These are phyloP conservation scores for Notholithocarpus densiflorus DNA, from an alignment of 306 rosid genomes.

Conservation along the genomic window DNA sequence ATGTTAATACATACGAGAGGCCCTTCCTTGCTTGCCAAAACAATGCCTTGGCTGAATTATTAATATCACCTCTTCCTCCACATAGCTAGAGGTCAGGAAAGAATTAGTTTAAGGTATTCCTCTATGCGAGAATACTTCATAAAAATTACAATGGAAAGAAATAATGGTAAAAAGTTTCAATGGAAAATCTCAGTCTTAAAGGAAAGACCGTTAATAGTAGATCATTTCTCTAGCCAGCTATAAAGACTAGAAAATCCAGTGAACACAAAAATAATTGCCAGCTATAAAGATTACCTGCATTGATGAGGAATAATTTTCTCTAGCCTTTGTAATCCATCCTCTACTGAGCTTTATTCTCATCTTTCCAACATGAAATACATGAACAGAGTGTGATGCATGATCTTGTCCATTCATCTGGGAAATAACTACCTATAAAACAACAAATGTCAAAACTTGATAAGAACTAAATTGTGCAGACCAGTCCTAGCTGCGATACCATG, in stretches of 20 bases:
- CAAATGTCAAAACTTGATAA: slow-evolving; percentile 14
- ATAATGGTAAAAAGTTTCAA: not conserved
- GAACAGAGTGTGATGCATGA: slow-evolving; percentile 79
- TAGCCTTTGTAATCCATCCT: slow-evolving; percentile 97
- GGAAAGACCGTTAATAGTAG: not conserved
- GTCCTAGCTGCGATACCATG: not conserved
- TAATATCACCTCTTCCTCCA: slow-evolving; percentile 60
- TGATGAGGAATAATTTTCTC: slow-evolving; percentile 83
- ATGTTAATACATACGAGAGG: slow-evolving; percentile 68
- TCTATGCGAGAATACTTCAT: not conserved
- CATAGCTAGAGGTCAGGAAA: slow-evolving; percentile 51
- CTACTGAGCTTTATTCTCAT: slow-evolving; percentile 88
- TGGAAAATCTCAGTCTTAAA: not conserved
- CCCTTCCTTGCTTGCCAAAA: slow-evolving; percentile 97
- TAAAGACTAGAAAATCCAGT: no score
- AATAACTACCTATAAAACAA: slow-evolving; percentile 63
- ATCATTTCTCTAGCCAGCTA: no score
- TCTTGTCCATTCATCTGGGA: slow-evolving; percentile 88
- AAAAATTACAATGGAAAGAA: not conserved
- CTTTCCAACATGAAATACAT: slow-evolving; percentile 84
- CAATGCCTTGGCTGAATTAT: slow-evolving; percentile 57
- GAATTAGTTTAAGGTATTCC: slow-evolving; percentile 15
- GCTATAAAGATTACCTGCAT: slow-evolving; percentile 71
- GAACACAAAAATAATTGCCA: not conserved
- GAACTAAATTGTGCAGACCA: slow-evolving; percentile 2